A percentile compares a stretch with the other conserved stretches of the same genome.
Evolutionary conservation across 2,329 filamentous ascomycete genomes (phyloP).

Genomic region (Colletotrichum magnum): DNA sequence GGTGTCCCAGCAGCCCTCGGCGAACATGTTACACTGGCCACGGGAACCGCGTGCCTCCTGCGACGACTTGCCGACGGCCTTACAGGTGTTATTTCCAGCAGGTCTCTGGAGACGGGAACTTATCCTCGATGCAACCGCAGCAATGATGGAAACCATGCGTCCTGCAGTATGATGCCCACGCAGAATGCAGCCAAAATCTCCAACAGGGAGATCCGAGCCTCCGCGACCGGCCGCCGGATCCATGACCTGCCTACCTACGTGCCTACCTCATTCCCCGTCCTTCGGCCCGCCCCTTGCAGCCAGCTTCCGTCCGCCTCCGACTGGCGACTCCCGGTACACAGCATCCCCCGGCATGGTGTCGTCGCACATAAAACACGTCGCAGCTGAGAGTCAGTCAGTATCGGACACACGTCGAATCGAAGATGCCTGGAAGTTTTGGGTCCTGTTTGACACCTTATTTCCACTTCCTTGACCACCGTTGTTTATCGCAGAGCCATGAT

Average conservation of each 20-base stretch:
- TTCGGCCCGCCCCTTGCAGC: conserved; percentile 28
- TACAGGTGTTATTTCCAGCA: not conserved
- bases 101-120: no score
- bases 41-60: conserved; percentile 19
- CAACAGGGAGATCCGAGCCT: not conserved
- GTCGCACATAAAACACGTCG: conserved; percentile 7
- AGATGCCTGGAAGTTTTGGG: no score
- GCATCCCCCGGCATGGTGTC: not conserved
- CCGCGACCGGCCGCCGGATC: conserved; percentile 25
- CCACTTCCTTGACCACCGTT: no score
- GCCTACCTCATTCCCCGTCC: conserved; percentile 31
- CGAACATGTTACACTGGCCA: conserved; percentile 19
- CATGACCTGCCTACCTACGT: not conserved
- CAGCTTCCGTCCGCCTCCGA: conserved; percentile 32
- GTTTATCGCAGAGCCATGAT: no score
- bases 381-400: not conserved
- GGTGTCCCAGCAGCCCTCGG: conserved; percentile 24
- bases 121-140: not conserved
- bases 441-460: no score
- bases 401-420: no score
- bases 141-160: not conserved
- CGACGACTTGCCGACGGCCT: no score
- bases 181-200: not conserved
- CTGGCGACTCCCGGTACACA: conserved; percentile 25
- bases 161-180: not conserved